Base-by-base conservation (phyloP, 2,329 filamentous ascomycete genomes). In the Hymenoscyphus albidus region DNA sequence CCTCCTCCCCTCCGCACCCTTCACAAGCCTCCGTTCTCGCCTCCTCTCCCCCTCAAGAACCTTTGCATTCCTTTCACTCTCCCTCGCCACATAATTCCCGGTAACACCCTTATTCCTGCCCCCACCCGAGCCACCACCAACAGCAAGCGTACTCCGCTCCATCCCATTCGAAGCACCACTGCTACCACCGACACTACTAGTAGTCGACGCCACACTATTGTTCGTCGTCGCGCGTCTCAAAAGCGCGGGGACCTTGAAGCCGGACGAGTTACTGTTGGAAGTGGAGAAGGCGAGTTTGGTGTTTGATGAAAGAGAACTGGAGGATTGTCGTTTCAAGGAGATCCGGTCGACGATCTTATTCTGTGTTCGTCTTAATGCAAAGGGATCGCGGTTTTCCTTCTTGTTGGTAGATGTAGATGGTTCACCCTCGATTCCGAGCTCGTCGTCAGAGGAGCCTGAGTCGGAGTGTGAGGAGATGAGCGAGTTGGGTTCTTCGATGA, bases 141-240 rank as follows among this genome's bases (percentile, higher is more conserved):
- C 80, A 58, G 78, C 78, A 35, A 35, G 35, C 35, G 35, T 10
- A 7, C 48, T 27, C n/a, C 14, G 6, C 2, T 14, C 3, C 56
- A 78, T 78, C 22, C 77, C 76, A 59, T 70, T 72, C 70, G 70
- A 73, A 14, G 73, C 64, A 56, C 74, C 74, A 6, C 70, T 75
- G 40, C 63, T 66, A 51, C 69, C 67, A 60, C 67, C 70, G 32
- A 69, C 65, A 58, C 65, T 70, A 6, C 67, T 68, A 6, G 74
- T 76, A 4, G 76, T 76, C 9, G 75, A 74, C 40, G 74, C 75
- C 2, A 72, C 62, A 13, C 77, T 67, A 59, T 78, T 82, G 32
- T 88, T 88, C 13, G 88, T 89, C 0, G 91, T 94, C 4, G 90
- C 90, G 38, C 90, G 84, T 32, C 91, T 85, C 18, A 95, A 82